Evolutionary conservation across 257 asterid genomes (phyloP).

Genomic region (Eustoma russellianum): DNA sequence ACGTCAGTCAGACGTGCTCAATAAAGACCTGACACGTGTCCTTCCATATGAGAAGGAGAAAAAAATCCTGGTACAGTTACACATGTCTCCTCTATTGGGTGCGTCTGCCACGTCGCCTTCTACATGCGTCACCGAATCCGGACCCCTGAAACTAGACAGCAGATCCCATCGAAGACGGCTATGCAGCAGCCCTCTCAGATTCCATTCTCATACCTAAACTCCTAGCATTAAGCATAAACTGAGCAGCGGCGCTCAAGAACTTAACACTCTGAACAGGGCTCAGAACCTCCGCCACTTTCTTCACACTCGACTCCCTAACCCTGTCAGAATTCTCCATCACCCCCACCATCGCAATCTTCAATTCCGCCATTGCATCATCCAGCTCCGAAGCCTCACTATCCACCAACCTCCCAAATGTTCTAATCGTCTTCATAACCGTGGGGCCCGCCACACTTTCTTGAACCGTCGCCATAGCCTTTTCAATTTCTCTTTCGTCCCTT

Average conservation of each 20-base stretch:
- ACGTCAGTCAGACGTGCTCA: too few relatives aligned
- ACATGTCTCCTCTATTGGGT: too few relatives aligned
- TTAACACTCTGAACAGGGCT: neutral
- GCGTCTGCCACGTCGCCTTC: too few relatives aligned
- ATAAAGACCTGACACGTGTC: too few relatives aligned
- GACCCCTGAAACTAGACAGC: too few relatives aligned
- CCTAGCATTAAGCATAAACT: neutral
- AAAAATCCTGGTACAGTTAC: too few relatives aligned
- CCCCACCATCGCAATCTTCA: slow-evolving; percentile 8
- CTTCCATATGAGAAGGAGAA: too few relatives aligned
- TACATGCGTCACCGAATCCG: too few relatives aligned
- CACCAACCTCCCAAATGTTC: slow-evolving; percentile 1
- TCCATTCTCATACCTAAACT: neutral
- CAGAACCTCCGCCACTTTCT: slow-evolving; percentile 14
- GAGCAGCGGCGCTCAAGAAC: neutral
- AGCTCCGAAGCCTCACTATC: slow-evolving; percentile 5
- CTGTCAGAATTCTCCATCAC: slow-evolving; percentile 14
- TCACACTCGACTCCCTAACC: slow-evolving; percentile 12
- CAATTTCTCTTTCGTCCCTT: slow-evolving; percentile 15
- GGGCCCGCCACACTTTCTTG: slow-evolving; percentile 22
- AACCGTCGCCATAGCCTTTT: slow-evolving; percentile 11
- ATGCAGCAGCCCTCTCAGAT: neutral
- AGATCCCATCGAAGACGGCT: too few relatives aligned
- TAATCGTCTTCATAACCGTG: slow-evolving; percentile 4
- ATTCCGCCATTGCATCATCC: slow-evolving; percentile 3